phyloP scores from a whole-genome alignment of 208 protist species.

The Kentomonas sorsogonicus region DNA sequence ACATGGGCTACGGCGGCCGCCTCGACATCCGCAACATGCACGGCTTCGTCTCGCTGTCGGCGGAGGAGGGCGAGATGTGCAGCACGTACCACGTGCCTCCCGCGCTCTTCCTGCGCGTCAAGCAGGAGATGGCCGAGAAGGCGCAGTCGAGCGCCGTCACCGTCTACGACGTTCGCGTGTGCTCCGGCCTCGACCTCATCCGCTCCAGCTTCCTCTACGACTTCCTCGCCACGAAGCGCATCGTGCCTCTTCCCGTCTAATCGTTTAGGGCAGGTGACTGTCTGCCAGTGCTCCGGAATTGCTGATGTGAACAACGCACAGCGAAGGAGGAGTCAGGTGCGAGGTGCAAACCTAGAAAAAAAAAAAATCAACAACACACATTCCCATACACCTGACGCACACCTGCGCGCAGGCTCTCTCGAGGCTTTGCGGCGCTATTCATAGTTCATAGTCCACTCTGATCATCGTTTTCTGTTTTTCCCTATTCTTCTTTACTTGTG shows the following conservation, averaged over 20 bases:
- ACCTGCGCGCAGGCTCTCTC: too few species aligned
- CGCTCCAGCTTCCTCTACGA: constrained; percentile 72
- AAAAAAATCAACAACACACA: too few species aligned
- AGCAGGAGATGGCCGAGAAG: constrained; percentile 80
- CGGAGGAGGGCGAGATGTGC: constrained; percentile 77
- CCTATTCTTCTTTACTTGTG: background rate
- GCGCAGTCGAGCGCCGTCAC: constrained; percentile 59
- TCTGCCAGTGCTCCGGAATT: background rate
- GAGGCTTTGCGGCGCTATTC: too few species aligned
- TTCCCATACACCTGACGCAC: too few species aligned
- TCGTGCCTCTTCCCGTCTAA: constrained; percentile 48
- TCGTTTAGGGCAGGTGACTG: background rate
- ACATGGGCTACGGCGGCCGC: constrained; percentile 72
- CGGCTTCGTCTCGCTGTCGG: constrained; percentile 63
- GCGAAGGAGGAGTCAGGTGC: too few species aligned
- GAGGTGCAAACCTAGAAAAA: too few species aligned
- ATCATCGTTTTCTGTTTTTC: constrained; percentile 4
- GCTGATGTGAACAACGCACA: too few species aligned
- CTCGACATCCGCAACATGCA: constrained; percentile 83
- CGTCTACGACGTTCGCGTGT: constrained; percentile 80
- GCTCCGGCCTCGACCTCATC: constrained; percentile 71
- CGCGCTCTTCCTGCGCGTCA: constrained; percentile 77
- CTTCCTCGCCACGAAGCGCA: constrained; percentile 53
- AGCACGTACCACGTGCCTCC: constrained; percentile 84
- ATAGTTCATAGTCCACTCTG: background rate